Percentiles rank a stretch among this genome's conserved stretches.
Conservation (phyloP, 768 basidiomycete species). For the Amanita rubescens region DNA sequence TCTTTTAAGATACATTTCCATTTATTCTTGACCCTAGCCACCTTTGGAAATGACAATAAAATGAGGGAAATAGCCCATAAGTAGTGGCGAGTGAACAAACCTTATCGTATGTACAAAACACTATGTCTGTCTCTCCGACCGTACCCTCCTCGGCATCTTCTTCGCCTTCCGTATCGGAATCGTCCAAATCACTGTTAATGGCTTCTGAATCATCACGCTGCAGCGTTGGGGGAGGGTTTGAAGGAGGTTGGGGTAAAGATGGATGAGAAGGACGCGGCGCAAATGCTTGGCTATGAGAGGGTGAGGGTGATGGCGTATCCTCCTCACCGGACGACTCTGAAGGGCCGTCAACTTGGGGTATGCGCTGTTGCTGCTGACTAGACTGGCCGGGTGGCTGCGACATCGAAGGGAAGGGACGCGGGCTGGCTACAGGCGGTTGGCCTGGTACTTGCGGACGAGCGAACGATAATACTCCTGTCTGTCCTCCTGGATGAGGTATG, state of each 20-base stretch:
- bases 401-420: conserved; percentile 14
- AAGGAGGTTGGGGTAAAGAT: conserved; percentile 58
- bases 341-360: conserved; percentile 81
- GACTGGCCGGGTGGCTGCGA: conserved; percentile 11
- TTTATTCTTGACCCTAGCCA: conserved; percentile 99
- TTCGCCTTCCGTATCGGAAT: conserved; percentile 83
- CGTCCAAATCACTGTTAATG: conserved; percentile 96
- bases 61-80: conserved; percentile 1
- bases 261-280: conserved; percentile 70
- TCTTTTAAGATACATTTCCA: conserved; percentile 99
- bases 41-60: conserved; percentile 41
- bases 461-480: conserved; percentile 53
- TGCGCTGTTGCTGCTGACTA: conserved; percentile 23
- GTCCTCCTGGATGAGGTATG: conserved; percentile 45
- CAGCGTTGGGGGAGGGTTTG: conserved; percentile 23
- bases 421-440: conserved; percentile 4
- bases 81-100: conserved; percentile 32
- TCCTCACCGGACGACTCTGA: conserved; percentile 58
- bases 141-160: conserved; percentile 76
- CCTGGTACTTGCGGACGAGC: conserved; percentile 20
- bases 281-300: conserved; percentile 40
- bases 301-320: conserved; percentile 61
- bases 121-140: conserved; percentile 78
- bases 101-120: conserved; percentile 99
- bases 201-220: conserved; percentile 60